Conservation (phyloP, 2,329 filamentous ascomycete genomes). For the Metarhizium anisopliae region DNA sequence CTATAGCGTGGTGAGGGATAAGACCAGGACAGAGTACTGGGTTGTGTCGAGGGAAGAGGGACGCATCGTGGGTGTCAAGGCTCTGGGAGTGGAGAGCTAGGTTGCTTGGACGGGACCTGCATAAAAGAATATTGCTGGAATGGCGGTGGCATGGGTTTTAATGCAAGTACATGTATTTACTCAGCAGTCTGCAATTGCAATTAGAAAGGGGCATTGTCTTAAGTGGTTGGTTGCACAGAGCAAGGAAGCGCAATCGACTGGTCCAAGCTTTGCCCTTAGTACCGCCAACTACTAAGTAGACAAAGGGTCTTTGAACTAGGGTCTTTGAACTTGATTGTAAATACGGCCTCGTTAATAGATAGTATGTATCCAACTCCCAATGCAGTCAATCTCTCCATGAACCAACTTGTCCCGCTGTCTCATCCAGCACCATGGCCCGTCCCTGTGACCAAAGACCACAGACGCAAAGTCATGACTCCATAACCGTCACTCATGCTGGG, state of each 20-base stretch:
- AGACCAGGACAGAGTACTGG: conserved; percentile 69
- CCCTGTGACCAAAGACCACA: too few relatives aligned
- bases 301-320: too few relatives aligned
- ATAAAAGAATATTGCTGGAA: neutral
- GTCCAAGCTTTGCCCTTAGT: neutral
- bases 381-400: too few relatives aligned
- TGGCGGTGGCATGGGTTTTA: neutral
- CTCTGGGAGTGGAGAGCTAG: conserved; percentile 58
- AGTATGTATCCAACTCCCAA: neutral
- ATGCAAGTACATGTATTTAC: neutral
- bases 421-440: too few relatives aligned
- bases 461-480: too few relatives aligned
- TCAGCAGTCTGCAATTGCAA: neutral
- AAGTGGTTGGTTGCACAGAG: neutral
- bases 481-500: too few relatives aligned
- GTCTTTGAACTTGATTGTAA: neutral
- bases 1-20: conserved; percentile 58
- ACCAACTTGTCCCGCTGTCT: too few relatives aligned
- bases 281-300: neutral
- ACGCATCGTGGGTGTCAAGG: conserved; percentile 69
- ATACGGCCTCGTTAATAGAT: neutral
- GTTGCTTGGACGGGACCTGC: neutral
- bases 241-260: neutral
- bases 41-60: conserved; percentile 56
- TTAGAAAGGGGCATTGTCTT: neutral